A percentile compares a stretch with the other conserved stretches of the same genome.
Evolutionary conservation across 1,284 basidiomycete species (phyloP).

Genomic region (Laetiporus sulphureus): DNA sequence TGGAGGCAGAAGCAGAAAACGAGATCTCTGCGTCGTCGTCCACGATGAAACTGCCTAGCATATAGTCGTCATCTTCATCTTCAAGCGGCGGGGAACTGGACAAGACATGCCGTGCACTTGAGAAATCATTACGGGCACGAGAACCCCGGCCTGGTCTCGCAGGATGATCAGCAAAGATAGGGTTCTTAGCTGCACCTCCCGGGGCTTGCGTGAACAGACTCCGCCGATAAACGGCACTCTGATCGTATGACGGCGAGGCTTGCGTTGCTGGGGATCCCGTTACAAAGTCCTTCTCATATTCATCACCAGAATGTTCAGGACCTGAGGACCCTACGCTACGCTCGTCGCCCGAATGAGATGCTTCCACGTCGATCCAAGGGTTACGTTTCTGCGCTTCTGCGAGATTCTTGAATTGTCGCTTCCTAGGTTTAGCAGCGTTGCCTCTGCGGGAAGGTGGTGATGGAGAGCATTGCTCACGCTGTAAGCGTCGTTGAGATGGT

Average conservation of each 20-base stretch:
- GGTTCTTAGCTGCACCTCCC: slow-evolving; percentile 30
- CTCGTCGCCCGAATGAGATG: slow-evolving; percentile 77
- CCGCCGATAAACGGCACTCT: slow-evolving; percentile 57
- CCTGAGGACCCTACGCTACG: slow-evolving; percentile 54
- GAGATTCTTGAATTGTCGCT: slow-evolving; percentile 27
- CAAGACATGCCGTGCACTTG: slow-evolving; percentile 25
- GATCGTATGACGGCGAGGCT: slow-evolving; percentile 68
- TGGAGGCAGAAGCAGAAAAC: slow-evolving; percentile 10
- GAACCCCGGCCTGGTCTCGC: slow-evolving; percentile 30
- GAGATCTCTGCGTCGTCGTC: slow-evolving; percentile 56
- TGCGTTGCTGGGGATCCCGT: slow-evolving; percentile 66
- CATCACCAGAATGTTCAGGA: slow-evolving; percentile 53
- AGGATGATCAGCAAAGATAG: slow-evolving; percentile 47
- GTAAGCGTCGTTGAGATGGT: slow-evolving; percentile 40
- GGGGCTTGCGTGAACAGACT: slow-evolving; percentile 67
- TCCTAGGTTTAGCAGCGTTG: slow-evolving; percentile 27
- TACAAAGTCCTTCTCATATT: slow-evolving; percentile 66
- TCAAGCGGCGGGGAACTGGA: slow-evolving; percentile 55
- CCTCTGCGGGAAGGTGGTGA: slow-evolving; percentile 15
- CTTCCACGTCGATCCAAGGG: slow-evolving; percentile 58
- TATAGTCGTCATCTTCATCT: slow-evolving; percentile 54
- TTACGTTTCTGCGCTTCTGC: slow-evolving; percentile 34
- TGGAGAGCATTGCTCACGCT: slow-evolving; percentile 25
- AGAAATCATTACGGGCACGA: slow-evolving; percentile 10
- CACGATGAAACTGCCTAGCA: slow-evolving; percentile 70